Evolutionary conservation across 148 eudicot species (phyloP).

Genomic region (Nepenthes gracilis): DNA sequence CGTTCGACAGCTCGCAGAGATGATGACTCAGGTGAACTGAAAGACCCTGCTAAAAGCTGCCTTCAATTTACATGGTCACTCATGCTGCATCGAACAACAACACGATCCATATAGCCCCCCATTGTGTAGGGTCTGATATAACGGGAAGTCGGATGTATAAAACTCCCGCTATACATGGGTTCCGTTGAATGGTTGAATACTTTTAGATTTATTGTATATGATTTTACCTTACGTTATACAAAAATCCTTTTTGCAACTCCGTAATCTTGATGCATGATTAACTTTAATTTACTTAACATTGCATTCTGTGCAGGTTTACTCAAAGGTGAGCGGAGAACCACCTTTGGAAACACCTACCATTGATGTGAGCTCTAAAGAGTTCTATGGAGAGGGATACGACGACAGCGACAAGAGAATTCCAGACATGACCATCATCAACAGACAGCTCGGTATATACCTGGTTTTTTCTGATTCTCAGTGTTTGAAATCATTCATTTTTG

Average conservation of each 20-base stretch:
- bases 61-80: not conserved
- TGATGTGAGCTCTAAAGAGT: slow-evolving; percentile 88
- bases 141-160: no score
- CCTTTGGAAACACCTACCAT: slow-evolving; percentile 65
- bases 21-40: slow-evolving; percentile 81
- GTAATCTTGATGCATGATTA: no score
- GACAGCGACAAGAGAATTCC: slow-evolving; percentile 99
- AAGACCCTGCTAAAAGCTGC: not conserved
- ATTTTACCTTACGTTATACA: no score
- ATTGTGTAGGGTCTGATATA: no score
- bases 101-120: no score
- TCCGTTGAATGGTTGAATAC: no score
- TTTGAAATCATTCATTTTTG: not conserved
- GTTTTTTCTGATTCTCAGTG: not conserved
- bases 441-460: slow-evolving; percentile 60
- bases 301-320: slow-evolving; percentile 47
- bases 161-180: no score
- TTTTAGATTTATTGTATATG: no score
- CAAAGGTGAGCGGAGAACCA: slow-evolving; percentile 82
- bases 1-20: slow-evolving; percentile 95
- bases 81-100: not conserved
- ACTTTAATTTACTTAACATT: not conserved
- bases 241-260: no score
- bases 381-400: slow-evolving; percentile 91
- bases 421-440: slow-evolving; percentile 97